Evolutionary conservation across 2,329 filamentous ascomycete genomes (phyloP), one percentile per base, ranked within the genome.

Genomic region (Thermomyces lanuginosus): DNA sequence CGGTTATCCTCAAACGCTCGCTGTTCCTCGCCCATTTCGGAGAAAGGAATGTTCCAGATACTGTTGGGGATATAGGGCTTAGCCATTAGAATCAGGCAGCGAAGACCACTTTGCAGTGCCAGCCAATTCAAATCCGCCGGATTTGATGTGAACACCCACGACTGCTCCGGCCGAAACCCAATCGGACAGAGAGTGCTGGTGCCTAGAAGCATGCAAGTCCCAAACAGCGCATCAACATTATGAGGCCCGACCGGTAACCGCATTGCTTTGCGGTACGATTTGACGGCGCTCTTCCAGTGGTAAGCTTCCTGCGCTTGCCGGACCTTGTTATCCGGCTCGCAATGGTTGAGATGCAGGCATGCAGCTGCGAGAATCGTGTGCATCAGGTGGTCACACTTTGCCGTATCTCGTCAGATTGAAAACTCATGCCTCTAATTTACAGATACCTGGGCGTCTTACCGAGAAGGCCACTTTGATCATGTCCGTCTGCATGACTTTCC

Each of bases 221-320:
- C 51, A 31, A 54, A 47, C 4, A 56, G 40, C 2, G 41, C 41
- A 33, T 53, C 49, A 43, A 54, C 55, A 32, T 54, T 56, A 4
- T 48, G 24, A 4, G 33, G 28, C 3, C 37, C 38, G 12, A 49
- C 34, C 5, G 36, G 32, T n/a, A 16, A 11, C 5, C 39, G 26
- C 8, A 57, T 33, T 24, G 52, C 53, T 4, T 34, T 27, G 9
- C 46, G 41, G 32, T 56, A 56, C 16, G 47, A 42, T 5, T 32
- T 36, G 16, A 57, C 44, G 7, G 51, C 44, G 15, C 42, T 42
- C 27, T 50, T 45, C 49, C 51, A 56, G 33, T 56, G 53, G 29
- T 49, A 48, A 3, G 45, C 39, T 36, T 34, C 32, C 9, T 22
- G 22, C 10, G 29, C 8, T 16, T 27, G 26, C 15, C 30, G 30